Evolutionary conservation across 176 grass and related monocot species (phyloP), one percentile per base, ranked within the genome.

Genomic region (Rhynchospora pubera): DNA sequence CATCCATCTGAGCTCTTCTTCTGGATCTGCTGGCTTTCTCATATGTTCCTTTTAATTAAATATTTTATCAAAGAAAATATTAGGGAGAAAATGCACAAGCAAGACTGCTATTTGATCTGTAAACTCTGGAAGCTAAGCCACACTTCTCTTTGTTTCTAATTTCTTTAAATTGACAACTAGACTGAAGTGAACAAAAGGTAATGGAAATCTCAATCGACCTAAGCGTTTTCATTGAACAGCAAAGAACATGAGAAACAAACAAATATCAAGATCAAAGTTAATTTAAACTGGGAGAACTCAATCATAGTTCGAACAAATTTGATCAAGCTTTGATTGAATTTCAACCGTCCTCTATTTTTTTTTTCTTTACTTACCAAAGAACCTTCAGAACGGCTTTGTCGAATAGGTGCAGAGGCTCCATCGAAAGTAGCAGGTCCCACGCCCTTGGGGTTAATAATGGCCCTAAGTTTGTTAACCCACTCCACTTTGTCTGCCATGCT

Each of bases 1-100:
- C 94, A 97, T 97, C 94, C 94, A 97, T 84, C 91, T 85, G 82
- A 97, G 91, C 67, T 97, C 94, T 91, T 97, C 94, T 83, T 97
- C 94, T 65, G 94, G 94, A 92, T 97, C 94, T 78, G 91, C 94
- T 76, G 94, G 94, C 85, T 88, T 92, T 65, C 94, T 84, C 44
- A 81, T 60, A n/a, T 60, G 16, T 69, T 48, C 18, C 18, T 62
- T 32, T 88, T 63, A 80, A n/a, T n/a, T 61, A 10, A 48, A 75
- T 77, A n/a, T 42, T 79, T 8, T 47, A 83, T 19, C 2, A 34
- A 39, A 22, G 39, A 60, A 65, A 42, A 51, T 83, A 28, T 12
- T 81, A 11, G 48, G 58, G 9, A 86, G 42, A 15, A 28, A 80
- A 68, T 6, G 14, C 59, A 3, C 57, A 85, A 81, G 15, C 50